Conservation (phyloP, 1,139 yeast species). For the Suhomyces taliae region DNA sequence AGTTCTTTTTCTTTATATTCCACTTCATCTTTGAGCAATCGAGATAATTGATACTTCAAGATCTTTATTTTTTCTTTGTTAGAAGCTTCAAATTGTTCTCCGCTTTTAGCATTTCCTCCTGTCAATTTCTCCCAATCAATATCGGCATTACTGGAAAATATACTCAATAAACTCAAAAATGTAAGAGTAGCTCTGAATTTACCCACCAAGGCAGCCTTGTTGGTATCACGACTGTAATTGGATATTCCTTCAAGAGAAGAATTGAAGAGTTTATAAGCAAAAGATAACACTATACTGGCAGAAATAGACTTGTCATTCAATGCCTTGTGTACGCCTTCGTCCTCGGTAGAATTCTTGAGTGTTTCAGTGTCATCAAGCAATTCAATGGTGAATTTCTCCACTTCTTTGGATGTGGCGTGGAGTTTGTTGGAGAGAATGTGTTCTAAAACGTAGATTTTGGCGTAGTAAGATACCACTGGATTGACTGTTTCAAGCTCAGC, state of each 20-base stretch:
- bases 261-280: conserved; percentile 62
- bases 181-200: conserved; percentile 41
- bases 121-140: conserved; percentile 35
- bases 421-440: conserved; percentile 57
- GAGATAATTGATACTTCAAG: conserved; percentile 41
- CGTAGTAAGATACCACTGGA: conserved; percentile 58
- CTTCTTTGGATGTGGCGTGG: conserved; percentile 52
- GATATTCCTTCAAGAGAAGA: conserved; percentile 36
- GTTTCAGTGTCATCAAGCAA: conserved; percentile 67
- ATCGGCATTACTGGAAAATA: conserved; percentile 30
- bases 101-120: conserved; percentile 31
- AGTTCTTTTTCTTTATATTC: conserved; percentile 31
- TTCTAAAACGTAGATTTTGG: conserved; percentile 65
- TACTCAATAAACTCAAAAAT: conserved; percentile 31
- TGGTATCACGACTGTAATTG: conserved; percentile 24
- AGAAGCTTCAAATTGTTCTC: conserved; percentile 27
- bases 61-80: conserved; percentile 38
- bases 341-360: conserved; percentile 38
- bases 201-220: conserved; percentile 27
- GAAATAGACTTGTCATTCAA: conserved; percentile 59
- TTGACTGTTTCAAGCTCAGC: conserved; percentile 49
- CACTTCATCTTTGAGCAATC: conserved; percentile 40
- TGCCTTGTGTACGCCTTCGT: conserved; percentile 39
- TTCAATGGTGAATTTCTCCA: conserved; percentile 56
- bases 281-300: conserved; percentile 57